A percentile compares a stretch with the other conserved stretches of the same genome.
These are phyloP conservation scores for Hemisphaericaspora nanyangensis DNA, from an alignment of 805 yeast species.

Conservation along the genomic window DNA sequence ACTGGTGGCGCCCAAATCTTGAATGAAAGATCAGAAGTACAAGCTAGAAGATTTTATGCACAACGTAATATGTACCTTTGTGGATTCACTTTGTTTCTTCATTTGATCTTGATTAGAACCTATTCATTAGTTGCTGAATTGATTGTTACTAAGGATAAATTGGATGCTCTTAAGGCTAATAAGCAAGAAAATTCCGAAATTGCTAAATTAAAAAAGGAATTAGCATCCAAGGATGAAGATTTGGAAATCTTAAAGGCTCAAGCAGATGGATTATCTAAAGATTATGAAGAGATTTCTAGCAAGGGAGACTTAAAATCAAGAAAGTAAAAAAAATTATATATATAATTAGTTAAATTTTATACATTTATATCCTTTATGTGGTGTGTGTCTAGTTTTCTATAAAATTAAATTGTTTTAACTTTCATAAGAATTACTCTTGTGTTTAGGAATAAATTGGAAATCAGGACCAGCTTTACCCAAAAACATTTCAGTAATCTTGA, in stretches of 20 bases:
- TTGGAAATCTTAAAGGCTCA: slow-evolving; percentile 69
- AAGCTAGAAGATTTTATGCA: slow-evolving; percentile 89
- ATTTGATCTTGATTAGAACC: slow-evolving; percentile 81
- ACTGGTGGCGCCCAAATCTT: slow-evolving; percentile 21
- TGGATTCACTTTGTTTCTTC: slow-evolving; percentile 90
- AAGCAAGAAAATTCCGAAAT: slow-evolving; percentile 35
- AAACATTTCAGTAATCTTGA: slow-evolving; percentile 91
- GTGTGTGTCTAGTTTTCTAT: background rate
- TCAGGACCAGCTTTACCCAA: slow-evolving; percentile 76
- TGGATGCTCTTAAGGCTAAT: slow-evolving; percentile 31
- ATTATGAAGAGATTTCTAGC: slow-evolving; percentile 47
- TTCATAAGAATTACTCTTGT: slow-evolving; percentile 81
- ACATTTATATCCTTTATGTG: too few relatives aligned
- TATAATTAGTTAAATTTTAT: slow-evolving; percentile 11
- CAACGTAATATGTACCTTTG: slow-evolving; percentile 95
- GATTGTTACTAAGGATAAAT: slow-evolving; percentile 59
- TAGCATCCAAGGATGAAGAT: slow-evolving; percentile 58
- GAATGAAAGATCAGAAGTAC: slow-evolving; percentile 74
- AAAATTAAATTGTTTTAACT: background rate
- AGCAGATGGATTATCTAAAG: slow-evolving; percentile 59
- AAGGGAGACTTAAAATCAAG: slow-evolving; percentile 6
- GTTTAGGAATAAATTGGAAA: slow-evolving; percentile 87
- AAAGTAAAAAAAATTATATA: slow-evolving; percentile 7
- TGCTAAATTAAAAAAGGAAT: slow-evolving; percentile 40
- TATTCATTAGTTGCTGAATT: slow-evolving; percentile 75